phyloP scores from a whole-genome alignment of 2,329 filamentous ascomycete genomes.

The Fusarium clavum region DNA sequence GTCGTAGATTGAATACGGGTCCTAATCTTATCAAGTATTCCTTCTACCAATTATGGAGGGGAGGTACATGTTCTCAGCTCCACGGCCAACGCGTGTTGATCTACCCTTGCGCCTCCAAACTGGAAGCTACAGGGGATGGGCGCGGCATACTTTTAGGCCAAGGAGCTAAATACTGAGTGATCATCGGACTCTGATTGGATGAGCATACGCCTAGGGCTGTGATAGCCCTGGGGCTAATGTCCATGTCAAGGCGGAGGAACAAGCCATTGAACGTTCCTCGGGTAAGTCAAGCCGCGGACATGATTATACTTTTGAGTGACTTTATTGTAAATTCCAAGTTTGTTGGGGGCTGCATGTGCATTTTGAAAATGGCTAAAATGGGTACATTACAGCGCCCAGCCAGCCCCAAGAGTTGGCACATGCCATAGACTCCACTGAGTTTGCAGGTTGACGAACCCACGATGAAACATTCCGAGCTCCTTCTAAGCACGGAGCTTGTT shows the following conservation, averaged over 20 bases:
- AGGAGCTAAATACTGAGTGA: conserved; percentile 17
- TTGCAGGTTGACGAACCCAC: conserved; percentile 13
- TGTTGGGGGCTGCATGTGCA: neutral
- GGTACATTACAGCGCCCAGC: conserved; percentile 12
- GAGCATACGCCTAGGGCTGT: conserved; percentile 15
- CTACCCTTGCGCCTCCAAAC: conserved; percentile 17
- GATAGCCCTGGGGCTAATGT: conserved; percentile 4
- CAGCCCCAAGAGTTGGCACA: conserved; percentile 3
- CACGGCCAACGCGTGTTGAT: conserved; percentile 14
- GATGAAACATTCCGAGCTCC: conserved; percentile 25
- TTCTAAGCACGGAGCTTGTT: conserved; percentile 5
- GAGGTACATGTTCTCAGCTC: conserved; percentile 2
- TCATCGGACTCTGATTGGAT: conserved; percentile 22
- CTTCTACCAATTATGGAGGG: too few species aligned
- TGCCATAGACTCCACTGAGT: neutral
- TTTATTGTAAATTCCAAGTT: neutral
- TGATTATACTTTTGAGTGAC: neutral
- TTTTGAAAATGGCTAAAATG: neutral
- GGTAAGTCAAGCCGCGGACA: neutral
- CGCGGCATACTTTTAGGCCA: conserved; percentile 6
- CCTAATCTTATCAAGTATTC: conserved; percentile 22
- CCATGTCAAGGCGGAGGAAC: neutral
- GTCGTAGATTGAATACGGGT: conserved; percentile 18
- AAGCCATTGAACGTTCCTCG: neutral
- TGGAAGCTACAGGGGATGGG: neutral